Conservation (phyloP, 768 basidiomycete species). For the Rhizopogon vesiculosus region DNA sequence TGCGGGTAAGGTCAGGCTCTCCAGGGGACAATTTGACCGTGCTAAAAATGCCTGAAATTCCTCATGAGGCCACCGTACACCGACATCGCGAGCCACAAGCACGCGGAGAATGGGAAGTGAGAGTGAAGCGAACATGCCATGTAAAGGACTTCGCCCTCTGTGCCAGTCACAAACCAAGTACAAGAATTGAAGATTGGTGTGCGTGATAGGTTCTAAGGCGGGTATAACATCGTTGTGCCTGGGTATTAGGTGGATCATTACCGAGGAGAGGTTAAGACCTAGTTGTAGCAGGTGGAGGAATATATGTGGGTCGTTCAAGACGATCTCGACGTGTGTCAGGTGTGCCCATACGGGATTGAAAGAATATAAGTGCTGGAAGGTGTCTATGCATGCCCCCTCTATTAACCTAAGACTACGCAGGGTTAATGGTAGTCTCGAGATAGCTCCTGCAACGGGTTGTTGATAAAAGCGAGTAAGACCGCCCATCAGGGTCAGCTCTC, state of each 20-base stretch:
- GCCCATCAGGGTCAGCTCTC: conserved; percentile 15
- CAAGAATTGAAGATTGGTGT: conserved; percentile 7
- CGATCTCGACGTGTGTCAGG: conserved; percentile 10
- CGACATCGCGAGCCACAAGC: conserved; percentile 8
- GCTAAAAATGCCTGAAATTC: conserved; percentile 13
- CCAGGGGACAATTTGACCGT: conserved; percentile 15
- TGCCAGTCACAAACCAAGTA: conserved; percentile 2
- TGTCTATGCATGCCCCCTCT: neutral
- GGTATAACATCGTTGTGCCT: neutral
- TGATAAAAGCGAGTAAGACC: too few species aligned
- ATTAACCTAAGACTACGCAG: conserved; percentile 12
- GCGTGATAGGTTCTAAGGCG: neutral
- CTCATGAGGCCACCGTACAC: conserved; percentile 7
- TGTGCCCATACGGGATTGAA: conserved; percentile 13
- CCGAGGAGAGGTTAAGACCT: conserved; percentile 14
- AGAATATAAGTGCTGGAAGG: neutral
- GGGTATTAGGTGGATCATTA: too few species aligned
- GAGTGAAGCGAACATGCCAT: conserved; percentile 6
- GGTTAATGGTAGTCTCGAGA: neutral
- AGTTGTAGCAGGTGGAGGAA: conserved; percentile 10
- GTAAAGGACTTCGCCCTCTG: neutral
- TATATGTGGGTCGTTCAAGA: neutral
- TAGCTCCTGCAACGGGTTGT: too few species aligned
- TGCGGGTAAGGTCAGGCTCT: conserved; percentile 10
- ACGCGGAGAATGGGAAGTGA: conserved; percentile 8